Evolutionary conservation across 257 asterid genomes (phyloP).

Genomic region (Ajuga chamaepitys): DNA sequence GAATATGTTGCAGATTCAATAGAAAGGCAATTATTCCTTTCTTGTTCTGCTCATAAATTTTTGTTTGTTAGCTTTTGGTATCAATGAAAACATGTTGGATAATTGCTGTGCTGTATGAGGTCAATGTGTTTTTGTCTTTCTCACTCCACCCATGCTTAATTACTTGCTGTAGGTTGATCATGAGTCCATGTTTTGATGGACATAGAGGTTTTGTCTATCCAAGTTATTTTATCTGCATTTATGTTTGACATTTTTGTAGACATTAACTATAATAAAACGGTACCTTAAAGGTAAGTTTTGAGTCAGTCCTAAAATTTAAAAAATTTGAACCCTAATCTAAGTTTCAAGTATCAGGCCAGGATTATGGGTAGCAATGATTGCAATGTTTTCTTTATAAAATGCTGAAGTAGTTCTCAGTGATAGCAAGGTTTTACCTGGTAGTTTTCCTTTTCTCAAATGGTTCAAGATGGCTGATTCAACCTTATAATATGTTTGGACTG

Average conservation of each 20-base stretch:
- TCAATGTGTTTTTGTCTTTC: conserved; percentile 4
- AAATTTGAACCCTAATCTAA: neutral
- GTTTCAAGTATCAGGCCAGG: neutral
- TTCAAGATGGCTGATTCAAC: conserved; percentile 2
- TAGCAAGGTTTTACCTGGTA: conserved; percentile 6
- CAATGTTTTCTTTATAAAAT: neutral
- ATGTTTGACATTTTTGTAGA: neutral
- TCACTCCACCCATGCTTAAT: neutral
- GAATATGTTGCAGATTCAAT: conserved; percentile 94
- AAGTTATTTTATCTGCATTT: neutral
- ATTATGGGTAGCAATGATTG: neutral
- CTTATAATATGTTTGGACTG: neutral
- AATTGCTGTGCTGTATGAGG: neutral
- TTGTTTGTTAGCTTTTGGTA: conserved; percentile 6
- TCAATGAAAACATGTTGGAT: neutral
- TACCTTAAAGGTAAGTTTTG: conserved; percentile 1
- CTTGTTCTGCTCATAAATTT: conserved; percentile 15
- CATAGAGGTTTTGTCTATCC: conserved; percentile 5
- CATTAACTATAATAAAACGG: neutral
- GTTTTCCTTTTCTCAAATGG: neutral
- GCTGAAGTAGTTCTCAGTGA: neutral
- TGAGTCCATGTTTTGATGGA: neutral
- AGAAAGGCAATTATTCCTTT: conserved; percentile 63
- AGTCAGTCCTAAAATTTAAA: neutral
- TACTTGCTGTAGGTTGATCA: neutral